phyloP scores from a whole-genome alignment of 1,284 basidiomycete species.

The Heimioporus retisporus region DNA sequence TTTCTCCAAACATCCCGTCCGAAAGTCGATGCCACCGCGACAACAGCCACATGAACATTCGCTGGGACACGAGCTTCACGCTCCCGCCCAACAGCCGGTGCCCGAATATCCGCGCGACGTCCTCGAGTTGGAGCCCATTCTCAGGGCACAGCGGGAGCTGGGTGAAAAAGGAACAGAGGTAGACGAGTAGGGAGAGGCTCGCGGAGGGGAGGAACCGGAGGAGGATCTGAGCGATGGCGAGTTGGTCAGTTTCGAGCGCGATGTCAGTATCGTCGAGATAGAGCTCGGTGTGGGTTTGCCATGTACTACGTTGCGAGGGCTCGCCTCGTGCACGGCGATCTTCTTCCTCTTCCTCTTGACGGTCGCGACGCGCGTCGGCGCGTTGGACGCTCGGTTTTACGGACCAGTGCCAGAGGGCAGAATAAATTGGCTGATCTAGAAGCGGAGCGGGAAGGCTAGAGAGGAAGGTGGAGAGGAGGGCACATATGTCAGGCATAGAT shows the following conservation, averaged over 20 bases:
- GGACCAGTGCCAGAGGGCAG: conserved; percentile 63
- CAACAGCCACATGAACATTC: conserved; percentile 44
- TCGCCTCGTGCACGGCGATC: conserved; percentile 35
- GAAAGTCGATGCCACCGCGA: conserved; percentile 38
- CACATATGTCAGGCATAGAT: conserved; percentile 66
- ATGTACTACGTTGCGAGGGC: conserved; percentile 9
- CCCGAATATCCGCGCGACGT: conserved; percentile 45
- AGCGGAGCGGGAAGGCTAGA: conserved; percentile 65
- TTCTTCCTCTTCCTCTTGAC: conserved; percentile 37
- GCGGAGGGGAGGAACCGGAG: conserved; percentile 70
- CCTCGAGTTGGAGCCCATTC: conserved; percentile 41
- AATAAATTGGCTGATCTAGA: conserved; percentile 54
- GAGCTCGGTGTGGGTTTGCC: conserved; percentile 15
- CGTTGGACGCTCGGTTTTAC: conserved; percentile 53
- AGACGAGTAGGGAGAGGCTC: conserved; percentile 67
- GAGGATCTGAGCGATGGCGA: conserved; percentile 61
- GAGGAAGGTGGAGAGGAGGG: conserved; percentile 68
- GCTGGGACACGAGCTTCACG: conserved; percentile 35
- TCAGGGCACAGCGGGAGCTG: conserved; percentile 44
- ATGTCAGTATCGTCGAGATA: conserved; percentile 27
- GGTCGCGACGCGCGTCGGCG: conserved; percentile 42
- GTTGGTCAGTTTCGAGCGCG: conserved; percentile 44
- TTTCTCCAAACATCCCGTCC: conserved; percentile 36
- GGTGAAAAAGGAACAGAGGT: conserved; percentile 71
- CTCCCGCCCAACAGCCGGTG: conserved; percentile 37